Percentiles rank a stretch among this genome's conserved stretches.
Evolutionary conservation across 805 yeast species (phyloP).

Genomic region (Nakazawaea pomicola): DNA sequence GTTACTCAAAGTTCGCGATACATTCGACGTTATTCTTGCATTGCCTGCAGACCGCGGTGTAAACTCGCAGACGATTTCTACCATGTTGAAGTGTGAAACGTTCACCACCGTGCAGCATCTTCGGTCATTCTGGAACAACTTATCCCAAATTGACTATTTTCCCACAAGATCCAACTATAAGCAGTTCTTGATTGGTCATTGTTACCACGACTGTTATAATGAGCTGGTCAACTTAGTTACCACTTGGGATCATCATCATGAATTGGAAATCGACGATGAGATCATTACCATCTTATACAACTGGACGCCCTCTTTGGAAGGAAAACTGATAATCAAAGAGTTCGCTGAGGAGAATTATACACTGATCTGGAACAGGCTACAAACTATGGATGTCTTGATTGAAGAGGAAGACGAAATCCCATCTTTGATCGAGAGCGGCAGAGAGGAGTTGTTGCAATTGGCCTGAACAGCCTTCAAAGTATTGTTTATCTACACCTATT

Average conservation of each 20-base stretch:
- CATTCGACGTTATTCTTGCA: slow-evolving; percentile 54
- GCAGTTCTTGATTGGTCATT: slow-evolving; percentile 65
- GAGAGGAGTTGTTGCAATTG: slow-evolving; percentile 1
- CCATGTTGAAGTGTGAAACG: slow-evolving; percentile 62
- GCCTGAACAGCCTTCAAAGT: too few species aligned
- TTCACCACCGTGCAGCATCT: slow-evolving; percentile 49
- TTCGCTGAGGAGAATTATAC: slow-evolving; percentile 35
- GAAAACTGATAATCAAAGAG: slow-evolving; percentile 28
- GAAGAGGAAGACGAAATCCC: slow-evolving; percentile 28
- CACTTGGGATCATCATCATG: slow-evolving; percentile 42
- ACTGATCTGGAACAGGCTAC: slow-evolving; percentile 32
- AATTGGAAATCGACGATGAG: slow-evolving; percentile 35
- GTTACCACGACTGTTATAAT: slow-evolving; percentile 55
- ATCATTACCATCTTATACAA: slow-evolving; percentile 44
- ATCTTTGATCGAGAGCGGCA: slow-evolving; percentile 18
- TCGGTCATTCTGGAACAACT: slow-evolving; percentile 54
- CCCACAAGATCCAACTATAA: slow-evolving; percentile 50
- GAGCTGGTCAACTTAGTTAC: slow-evolving; percentile 50
- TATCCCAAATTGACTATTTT: slow-evolving; percentile 42
- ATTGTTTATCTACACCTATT: not conserved
- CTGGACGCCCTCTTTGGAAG: slow-evolving; percentile 34
- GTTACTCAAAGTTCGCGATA: slow-evolving; percentile 48
- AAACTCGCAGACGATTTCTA: slow-evolving; percentile 58
- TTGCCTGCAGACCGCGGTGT: slow-evolving; percentile 47
- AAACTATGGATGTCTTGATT: slow-evolving; percentile 23